These are phyloP conservation scores for Rhododendron kiyosumense DNA, from an alignment of 148 eudicot species.

Conservation along the genomic window DNA sequence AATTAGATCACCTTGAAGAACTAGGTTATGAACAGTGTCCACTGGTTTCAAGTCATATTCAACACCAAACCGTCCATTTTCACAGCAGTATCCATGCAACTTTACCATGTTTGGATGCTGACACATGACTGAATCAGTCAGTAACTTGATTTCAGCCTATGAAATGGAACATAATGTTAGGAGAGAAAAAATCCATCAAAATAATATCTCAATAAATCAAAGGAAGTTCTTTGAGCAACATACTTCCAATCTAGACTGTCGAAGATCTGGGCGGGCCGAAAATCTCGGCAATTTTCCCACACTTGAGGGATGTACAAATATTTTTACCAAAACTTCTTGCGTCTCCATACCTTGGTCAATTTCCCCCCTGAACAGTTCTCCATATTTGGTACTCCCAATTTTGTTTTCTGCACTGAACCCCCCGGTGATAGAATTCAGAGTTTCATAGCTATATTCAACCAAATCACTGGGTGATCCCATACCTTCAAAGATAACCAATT, in stretches of 20 bases:
- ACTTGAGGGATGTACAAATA: neutral
- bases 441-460: neutral
- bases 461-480: neutral
- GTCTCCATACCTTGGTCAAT: neutral
- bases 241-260: neutral
- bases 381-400: neutral
- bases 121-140: neutral
- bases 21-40: slow-evolving; percentile 1
- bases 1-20: neutral
- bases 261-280: neutral
- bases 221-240: neutral
- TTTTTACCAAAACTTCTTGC: neutral
- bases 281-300: no score
- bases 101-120: neutral
- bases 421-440: neutral
- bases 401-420: neutral
- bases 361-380: neutral
- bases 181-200: neutral
- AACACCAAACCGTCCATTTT: neutral
- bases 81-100: neutral
- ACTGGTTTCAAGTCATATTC: neutral
- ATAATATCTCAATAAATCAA: neutral
- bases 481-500: neutral
- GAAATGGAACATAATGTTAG: neutral
- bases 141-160: neutral